Percentiles rank a stretch among this genome's conserved stretches.
These are phyloP conservation scores for Leptomonas pyrrhocoris DNA, from an alignment of 208 protist species.

Conservation along the genomic window DNA sequence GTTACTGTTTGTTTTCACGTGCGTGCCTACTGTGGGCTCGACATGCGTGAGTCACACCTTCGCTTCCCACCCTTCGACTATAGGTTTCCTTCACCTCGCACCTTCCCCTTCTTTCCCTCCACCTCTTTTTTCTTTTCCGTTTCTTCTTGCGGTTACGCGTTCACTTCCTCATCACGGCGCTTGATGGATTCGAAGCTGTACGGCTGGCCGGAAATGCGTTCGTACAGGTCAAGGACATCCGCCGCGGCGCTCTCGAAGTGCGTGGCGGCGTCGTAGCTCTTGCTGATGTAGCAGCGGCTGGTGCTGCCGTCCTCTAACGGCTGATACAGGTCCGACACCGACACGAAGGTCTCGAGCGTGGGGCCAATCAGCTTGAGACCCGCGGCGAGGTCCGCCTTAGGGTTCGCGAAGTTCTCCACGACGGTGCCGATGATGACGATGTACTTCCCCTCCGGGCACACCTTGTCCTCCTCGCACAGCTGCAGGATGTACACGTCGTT, in stretches of 20 bases:
- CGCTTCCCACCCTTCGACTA: too few species aligned
- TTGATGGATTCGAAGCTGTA: slow-evolving; percentile 84
- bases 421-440: slow-evolving; percentile 97
- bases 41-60: too few species aligned
- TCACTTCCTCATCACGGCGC: slow-evolving; percentile 40
- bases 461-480: slow-evolving; percentile 94
- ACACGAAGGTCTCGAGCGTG: slow-evolving; percentile 91
- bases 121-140: not conserved
- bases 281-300: slow-evolving; percentile 96
- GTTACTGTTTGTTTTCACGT: too few species aligned
- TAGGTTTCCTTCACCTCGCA: too few species aligned
- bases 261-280: slow-evolving; percentile 96
- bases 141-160: slow-evolving; percentile 15
- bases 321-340: slow-evolving; percentile 90
- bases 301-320: slow-evolving; percentile 90
- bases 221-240: slow-evolving; percentile 97
- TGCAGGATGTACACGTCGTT: slow-evolving; percentile 98
- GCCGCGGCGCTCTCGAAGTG: slow-evolving; percentile 99
- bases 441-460: slow-evolving; percentile 97
- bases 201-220: slow-evolving; percentile 96
- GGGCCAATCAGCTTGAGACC: slow-evolving; percentile 93
- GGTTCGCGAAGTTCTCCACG: slow-evolving; percentile 95
- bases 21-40: too few species aligned
- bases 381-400: slow-evolving; percentile 92
- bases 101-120: not conserved